Evolutionary conservation across 768 basidiomycete species (phyloP).

Genomic region (Suillus subalutaceus): DNA sequence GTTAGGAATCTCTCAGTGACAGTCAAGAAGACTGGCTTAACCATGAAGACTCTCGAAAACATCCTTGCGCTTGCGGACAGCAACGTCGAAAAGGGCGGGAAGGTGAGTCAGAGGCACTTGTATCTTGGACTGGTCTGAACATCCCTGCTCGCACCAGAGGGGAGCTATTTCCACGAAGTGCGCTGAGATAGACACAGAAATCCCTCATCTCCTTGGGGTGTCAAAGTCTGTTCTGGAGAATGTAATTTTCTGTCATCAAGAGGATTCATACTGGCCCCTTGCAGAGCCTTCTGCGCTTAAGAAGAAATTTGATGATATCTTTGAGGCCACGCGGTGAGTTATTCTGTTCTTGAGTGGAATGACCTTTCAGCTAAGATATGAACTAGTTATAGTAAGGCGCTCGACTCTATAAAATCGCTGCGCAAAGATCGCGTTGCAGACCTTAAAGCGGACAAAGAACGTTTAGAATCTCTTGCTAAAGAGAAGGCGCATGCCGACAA

Average conservation of each 20-base stretch:
- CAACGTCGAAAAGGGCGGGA: constrained; percentile 68
- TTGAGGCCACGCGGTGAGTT: constrained; percentile 90
- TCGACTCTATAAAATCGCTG: constrained; percentile 87
- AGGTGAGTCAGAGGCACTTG: constrained; percentile 52
- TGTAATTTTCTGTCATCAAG: constrained; percentile 99
- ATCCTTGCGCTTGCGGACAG: constrained; percentile 76
- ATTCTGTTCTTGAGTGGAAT: not conserved
- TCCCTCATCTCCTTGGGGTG: constrained; percentile 91
- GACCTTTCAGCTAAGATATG: constrained; percentile 9
- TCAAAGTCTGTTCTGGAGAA: constrained; percentile 99
- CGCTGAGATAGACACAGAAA: constrained; percentile 94
- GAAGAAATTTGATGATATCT: constrained; percentile 99
- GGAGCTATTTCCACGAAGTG: constrained; percentile 95
- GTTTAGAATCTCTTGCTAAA: constrained; percentile 70
- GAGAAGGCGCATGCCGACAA: constrained; percentile 91
- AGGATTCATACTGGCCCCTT: constrained; percentile 98
- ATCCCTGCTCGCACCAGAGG: constrained; percentile 49
- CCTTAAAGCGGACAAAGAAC: constrained; percentile 91
- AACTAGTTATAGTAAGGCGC: constrained; percentile 90
- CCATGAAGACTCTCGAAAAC: constrained; percentile 98
- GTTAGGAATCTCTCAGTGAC: constrained; percentile 91
- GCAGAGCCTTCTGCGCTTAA: constrained; percentile 89
- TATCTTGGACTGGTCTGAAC: not conserved
- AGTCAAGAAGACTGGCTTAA: constrained; percentile 88
- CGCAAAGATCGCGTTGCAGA: constrained; percentile 91